These are phyloP conservation scores for Trametes cingulata DNA, from an alignment of 768 basidiomycete species.

Conservation along the genomic window DNA sequence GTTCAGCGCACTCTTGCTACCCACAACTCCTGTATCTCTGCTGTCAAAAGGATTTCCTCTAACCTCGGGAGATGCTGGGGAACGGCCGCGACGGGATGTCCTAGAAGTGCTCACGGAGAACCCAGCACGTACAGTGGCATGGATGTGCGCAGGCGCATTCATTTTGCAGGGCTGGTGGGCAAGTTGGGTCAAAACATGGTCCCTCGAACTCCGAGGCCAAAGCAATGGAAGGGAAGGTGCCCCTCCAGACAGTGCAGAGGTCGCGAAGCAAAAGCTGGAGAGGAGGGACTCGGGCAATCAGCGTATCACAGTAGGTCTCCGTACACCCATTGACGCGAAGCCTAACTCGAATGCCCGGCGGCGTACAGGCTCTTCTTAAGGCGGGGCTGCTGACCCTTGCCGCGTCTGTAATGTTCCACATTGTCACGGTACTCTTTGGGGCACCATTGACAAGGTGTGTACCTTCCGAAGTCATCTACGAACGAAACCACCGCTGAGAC, in stretches of 20 bases:
- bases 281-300: constrained; percentile 17
- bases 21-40: constrained; percentile 53
- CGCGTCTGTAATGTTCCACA: constrained; percentile 48
- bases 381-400: constrained; percentile 56
- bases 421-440: constrained; percentile 65
- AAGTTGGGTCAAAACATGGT: constrained; percentile 33
- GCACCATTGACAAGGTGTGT: constrained; percentile 66
- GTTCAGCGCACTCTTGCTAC: constrained; percentile 71
- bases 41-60: constrained; percentile 17
- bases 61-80: neutral
- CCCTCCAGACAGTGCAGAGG: neutral
- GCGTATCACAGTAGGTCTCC: constrained; percentile 17
- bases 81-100: constrained; percentile 38
- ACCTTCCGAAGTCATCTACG: neutral
- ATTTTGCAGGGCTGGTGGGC: constrained; percentile 44
- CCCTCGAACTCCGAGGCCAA: constrained; percentile 9
- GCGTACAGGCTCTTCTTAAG: constrained; percentile 47
- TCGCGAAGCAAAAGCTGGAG: constrained; percentile 20
- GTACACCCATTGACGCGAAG: neutral
- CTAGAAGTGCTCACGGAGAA: constrained; percentile 42
- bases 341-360: neutral
- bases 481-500: neutral
- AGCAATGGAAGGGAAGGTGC: neutral
- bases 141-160: constrained; percentile 37
- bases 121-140: constrained; percentile 38